These are phyloP conservation scores for Puccinia novopanici DNA, from an alignment of 1,284 basidiomycete genomes.

Conservation along the genomic window DNA sequence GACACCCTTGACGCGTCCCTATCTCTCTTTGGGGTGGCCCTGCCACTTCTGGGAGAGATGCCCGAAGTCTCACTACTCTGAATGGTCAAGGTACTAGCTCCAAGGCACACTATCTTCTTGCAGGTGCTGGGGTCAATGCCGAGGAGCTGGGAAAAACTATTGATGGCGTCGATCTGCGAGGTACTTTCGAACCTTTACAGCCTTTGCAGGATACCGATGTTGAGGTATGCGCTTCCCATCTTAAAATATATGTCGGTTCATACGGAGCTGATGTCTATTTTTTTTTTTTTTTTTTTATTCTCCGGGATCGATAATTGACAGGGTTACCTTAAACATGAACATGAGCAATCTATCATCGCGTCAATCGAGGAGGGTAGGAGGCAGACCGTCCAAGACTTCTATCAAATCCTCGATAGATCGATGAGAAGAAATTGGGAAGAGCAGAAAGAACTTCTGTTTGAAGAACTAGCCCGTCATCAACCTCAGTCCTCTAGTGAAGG, in stretches of 20 bases:
- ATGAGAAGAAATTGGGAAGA: too few relatives aligned
- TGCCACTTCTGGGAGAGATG: constrained; percentile 52
- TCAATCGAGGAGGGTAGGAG: constrained; percentile 86
- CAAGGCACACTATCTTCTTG: constrained; percentile 66
- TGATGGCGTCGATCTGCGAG: constrained; percentile 74
- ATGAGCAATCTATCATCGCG: constrained; percentile 89
- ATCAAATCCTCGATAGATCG: constrained; percentile 75
- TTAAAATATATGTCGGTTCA: too few relatives aligned
- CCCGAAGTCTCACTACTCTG: constrained; percentile 51
- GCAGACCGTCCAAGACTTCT: constrained; percentile 77
- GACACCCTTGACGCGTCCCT: constrained; percentile 49
- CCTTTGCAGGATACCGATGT: constrained; percentile 88
- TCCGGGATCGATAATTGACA: constrained; percentile 29
- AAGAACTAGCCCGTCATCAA: constrained; percentile 73
- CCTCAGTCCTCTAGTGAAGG: constrained; percentile 57
- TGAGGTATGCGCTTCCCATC: constrained; percentile 60
- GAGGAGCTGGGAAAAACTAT: constrained; percentile 76
- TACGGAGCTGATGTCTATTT: background rate
- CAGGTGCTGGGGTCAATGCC: constrained; percentile 85
- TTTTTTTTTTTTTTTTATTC: too few relatives aligned
- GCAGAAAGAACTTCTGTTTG: constrained; percentile 83
- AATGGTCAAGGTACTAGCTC: constrained; percentile 41
- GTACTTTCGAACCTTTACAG: constrained; percentile 85
- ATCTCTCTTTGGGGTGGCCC: constrained; percentile 28
- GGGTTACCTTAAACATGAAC: constrained; percentile 82